phyloP scores from a whole-genome alignment of 2,329 filamentous ascomycete species.

The Colletotrichum viniferum region DNA sequence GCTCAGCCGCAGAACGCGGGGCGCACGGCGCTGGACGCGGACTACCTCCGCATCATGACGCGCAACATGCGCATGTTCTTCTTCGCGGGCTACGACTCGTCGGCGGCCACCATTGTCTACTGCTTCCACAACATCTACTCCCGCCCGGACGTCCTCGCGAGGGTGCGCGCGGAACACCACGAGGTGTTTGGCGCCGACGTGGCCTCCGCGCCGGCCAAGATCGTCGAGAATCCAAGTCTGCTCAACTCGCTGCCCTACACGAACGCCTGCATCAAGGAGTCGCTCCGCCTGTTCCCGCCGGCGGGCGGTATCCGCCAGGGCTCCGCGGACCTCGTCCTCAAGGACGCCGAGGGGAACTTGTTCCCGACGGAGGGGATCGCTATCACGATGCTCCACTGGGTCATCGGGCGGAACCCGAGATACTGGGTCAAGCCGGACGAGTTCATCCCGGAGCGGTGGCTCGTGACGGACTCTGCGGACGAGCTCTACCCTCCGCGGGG shows the following conservation, averaged over 20 bases:
- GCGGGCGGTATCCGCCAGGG: slow-evolving; percentile 48
- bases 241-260: slow-evolving; percentile 59
- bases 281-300: slow-evolving; percentile 57
- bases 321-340: slow-evolving; percentile 39
- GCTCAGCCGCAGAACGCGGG: slow-evolving; percentile 26
- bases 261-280: slow-evolving; percentile 59
- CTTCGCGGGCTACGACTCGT: slow-evolving; percentile 45
- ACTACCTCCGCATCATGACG: slow-evolving; percentile 31
- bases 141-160: slow-evolving; percentile 31
- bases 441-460: slow-evolving; percentile 54
- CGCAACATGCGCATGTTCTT: slow-evolving; percentile 37
- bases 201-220: background rate
- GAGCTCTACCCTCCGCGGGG: slow-evolving; percentile 27
- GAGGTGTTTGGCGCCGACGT: slow-evolving; percentile 46
- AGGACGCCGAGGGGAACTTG: slow-evolving; percentile 44
- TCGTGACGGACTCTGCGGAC: slow-evolving; percentile 25
- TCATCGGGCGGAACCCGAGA: slow-evolving; percentile 40
- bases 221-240: slow-evolving; percentile 41
- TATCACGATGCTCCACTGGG: slow-evolving; percentile 42
- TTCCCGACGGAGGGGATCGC: slow-evolving; percentile 49
- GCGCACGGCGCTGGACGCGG: slow-evolving; percentile 22
- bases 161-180: slow-evolving; percentile 50
- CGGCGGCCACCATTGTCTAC: slow-evolving; percentile 34
- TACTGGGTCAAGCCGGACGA: slow-evolving; percentile 47
- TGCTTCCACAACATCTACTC: slow-evolving; percentile 32